phyloP scores from a whole-genome alignment of 352 stramenopile genomes.

The Sclerospora graminicola region DNA sequence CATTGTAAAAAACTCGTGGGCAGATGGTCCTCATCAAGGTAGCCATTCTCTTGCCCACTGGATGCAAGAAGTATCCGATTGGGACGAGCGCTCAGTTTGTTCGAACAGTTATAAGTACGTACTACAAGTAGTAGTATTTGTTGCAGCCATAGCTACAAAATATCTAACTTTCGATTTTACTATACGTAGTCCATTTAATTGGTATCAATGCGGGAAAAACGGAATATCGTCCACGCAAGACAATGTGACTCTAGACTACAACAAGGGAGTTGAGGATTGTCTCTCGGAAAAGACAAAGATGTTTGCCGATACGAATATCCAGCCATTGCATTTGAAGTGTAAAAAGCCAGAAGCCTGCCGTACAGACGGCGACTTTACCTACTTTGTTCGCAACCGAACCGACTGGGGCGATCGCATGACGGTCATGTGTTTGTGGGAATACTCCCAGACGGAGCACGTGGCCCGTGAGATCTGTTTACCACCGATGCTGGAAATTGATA shows the following conservation, averaged over 20 bases:
- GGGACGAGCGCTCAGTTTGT: too few relatives aligned
- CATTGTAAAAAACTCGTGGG: too few relatives aligned
- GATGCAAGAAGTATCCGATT: too few relatives aligned
- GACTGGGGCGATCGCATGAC: constrained; percentile 79
- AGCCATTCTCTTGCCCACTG: too few relatives aligned
- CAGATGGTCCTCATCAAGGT: too few relatives aligned
- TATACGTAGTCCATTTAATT: constrained; percentile 55
- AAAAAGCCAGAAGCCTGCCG: constrained; percentile 40
- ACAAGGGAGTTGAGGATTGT: constrained; percentile 44
- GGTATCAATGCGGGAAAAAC: constrained; percentile 70
- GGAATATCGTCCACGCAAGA: constrained; percentile 25
- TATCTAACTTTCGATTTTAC: constrained; percentile 3
- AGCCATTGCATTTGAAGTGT: constrained; percentile 60
- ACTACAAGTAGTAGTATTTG: too few relatives aligned
- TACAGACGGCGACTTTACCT: constrained; percentile 46
- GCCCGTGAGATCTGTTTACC: constrained; percentile 54
- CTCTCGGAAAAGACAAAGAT: constrained; percentile 52
- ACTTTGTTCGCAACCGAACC: constrained; percentile 75
- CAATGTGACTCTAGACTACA: constrained; percentile 32
- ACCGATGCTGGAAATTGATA: constrained; percentile 64
- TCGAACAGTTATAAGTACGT: too few relatives aligned
- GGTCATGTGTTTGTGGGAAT: constrained; percentile 77
- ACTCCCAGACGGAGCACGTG: constrained; percentile 34
- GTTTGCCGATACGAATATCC: constrained; percentile 63
- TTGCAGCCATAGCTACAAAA: not conserved